These are phyloP conservation scores for Monilinia vaccinii-corymbosi DNA, from an alignment of 2,329 filamentous ascomycete species.

Conservation along the genomic window DNA sequence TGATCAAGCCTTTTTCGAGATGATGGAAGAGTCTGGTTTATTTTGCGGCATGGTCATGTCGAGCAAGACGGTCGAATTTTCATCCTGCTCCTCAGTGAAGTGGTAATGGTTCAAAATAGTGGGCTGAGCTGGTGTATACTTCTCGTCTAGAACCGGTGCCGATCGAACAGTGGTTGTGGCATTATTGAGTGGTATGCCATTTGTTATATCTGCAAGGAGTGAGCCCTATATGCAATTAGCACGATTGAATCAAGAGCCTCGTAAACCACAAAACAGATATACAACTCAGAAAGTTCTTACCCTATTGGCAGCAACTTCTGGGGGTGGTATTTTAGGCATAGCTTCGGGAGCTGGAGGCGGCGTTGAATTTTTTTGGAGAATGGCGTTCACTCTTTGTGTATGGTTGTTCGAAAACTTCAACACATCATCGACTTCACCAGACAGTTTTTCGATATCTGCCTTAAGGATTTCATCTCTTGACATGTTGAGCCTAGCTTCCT, in stretches of 20 bases:
- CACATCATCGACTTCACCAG: slow-evolving; percentile 29
- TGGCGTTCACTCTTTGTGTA: slow-evolving; percentile 22
- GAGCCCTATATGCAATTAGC: neutral
- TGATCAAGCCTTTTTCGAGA: neutral
- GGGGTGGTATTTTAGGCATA: neutral
- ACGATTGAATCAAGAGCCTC: neutral
- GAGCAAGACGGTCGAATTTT: neutral
- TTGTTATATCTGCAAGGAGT: neutral
- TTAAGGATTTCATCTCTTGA: slow-evolving; percentile 40
- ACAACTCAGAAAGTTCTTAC: neutral
- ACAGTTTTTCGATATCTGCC: slow-evolving; percentile 31
- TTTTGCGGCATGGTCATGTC: slow-evolving; percentile 5
- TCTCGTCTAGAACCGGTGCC: neutral
- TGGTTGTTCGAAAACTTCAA: slow-evolving; percentile 29
- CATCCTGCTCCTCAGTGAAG: neutral
- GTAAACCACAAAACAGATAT: neutral
- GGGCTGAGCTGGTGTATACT: neutral
- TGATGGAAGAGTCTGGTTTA: neutral
- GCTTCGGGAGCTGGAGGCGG: neutral
- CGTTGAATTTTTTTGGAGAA: slow-evolving; percentile 12
- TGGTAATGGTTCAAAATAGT: neutral
- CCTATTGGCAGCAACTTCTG: neutral
- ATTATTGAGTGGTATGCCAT: neutral
- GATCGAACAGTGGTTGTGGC: neutral
- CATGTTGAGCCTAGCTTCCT: slow-evolving; percentile 15